phyloP scores from a whole-genome alignment of 2,329 filamentous ascomycete genomes.

The Hypoxylon sp. region DNA sequence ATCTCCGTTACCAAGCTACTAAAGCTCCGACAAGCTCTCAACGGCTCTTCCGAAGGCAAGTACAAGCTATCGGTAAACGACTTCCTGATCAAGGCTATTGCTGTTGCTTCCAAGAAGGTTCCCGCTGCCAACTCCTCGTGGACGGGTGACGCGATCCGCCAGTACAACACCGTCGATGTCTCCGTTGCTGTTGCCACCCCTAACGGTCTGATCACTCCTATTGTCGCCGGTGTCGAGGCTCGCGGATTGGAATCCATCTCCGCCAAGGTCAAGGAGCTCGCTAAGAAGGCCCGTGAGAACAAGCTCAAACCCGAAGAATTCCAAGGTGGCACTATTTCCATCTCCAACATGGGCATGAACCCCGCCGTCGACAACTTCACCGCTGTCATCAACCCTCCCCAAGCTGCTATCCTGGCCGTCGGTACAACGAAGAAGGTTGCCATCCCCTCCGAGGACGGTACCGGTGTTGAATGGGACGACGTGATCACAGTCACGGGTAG shows the following conservation, averaged over 20 bases:
- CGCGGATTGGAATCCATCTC: slow-evolving; percentile 93
- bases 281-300: slow-evolving; percentile 94
- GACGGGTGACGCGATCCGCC: slow-evolving; percentile 90
- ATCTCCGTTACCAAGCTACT: slow-evolving; percentile 95
- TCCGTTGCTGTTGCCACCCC: slow-evolving; percentile 96
- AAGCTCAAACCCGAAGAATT: slow-evolving; percentile 99
- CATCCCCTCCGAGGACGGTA: slow-evolving; percentile 86
- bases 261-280: slow-evolving; percentile 91
- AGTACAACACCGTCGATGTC: slow-evolving; percentile 94
- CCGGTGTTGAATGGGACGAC: slow-evolving; percentile 90
- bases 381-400: slow-evolving; percentile 98
- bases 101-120: slow-evolving; percentile 90
- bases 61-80: slow-evolving; percentile 99
- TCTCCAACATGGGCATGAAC: slow-evolving; percentile 99
- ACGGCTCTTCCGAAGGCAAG: slow-evolving; percentile 87
- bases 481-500: slow-evolving; percentile 95
- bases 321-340: slow-evolving; percentile 98
- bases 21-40: slow-evolving; percentile 95
- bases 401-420: slow-evolving; percentile 94
- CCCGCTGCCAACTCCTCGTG: slow-evolving; percentile 97
- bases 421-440: slow-evolving; percentile 97
- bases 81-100: slow-evolving; percentile 98
- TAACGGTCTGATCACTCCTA: slow-evolving; percentile 94
- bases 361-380: slow-evolving; percentile 95
- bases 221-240: slow-evolving; percentile 89